Conservation (phyloP, 164 flowering plant genomes). For the Taxillus chinensis region DNA sequence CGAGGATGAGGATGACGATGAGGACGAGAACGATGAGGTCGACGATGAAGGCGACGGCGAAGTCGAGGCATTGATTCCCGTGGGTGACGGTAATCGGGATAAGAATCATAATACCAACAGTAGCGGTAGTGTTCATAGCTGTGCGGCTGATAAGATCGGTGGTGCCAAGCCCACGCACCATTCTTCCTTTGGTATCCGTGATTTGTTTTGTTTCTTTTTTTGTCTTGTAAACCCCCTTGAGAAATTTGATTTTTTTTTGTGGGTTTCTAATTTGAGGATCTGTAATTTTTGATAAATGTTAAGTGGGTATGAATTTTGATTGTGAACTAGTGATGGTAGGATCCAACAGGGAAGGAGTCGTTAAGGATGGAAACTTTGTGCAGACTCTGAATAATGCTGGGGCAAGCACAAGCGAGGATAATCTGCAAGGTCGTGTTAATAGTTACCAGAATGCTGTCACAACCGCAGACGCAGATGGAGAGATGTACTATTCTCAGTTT, state of each 20-base stretch:
- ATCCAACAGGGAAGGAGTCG: conserved; percentile 24
- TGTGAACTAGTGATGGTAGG: conserved; percentile 15
- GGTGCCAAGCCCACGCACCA: conserved; percentile 25
- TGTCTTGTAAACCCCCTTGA: no score
- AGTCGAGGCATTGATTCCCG: conserved; percentile 24
- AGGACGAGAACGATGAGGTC: conserved; percentile 41
- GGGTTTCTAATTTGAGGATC: not conserved
- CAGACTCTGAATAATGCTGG: conserved; percentile 22
- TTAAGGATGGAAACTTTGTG: conserved; percentile 30
- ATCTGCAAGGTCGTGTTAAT: conserved; percentile 24
- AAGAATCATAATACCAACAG: conserved; percentile 16
- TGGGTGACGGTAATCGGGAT: conserved; percentile 12
- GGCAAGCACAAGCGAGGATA: conserved; percentile 22
- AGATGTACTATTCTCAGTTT: conserved; percentile 46
- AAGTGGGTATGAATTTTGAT: not conserved
- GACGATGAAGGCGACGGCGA: conserved; percentile 37
- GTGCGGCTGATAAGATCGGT: conserved; percentile 25
- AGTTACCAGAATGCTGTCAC: conserved; percentile 39
- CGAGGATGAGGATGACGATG: conserved; percentile 39
- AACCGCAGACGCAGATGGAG: conserved; percentile 37
- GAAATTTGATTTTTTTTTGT: not conserved
- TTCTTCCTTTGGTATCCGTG: conserved; percentile 34
- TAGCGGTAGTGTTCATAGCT: conserved; percentile 20
- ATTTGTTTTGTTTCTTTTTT: not conserved
- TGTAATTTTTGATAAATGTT: not conserved